A percentile compares a stretch with the other conserved stretches of the same genome.
These are phyloP conservation scores for Penicillium expansum DNA, from an alignment of 2,329 filamentous ascomycete genomes.

Conservation along the genomic window DNA sequence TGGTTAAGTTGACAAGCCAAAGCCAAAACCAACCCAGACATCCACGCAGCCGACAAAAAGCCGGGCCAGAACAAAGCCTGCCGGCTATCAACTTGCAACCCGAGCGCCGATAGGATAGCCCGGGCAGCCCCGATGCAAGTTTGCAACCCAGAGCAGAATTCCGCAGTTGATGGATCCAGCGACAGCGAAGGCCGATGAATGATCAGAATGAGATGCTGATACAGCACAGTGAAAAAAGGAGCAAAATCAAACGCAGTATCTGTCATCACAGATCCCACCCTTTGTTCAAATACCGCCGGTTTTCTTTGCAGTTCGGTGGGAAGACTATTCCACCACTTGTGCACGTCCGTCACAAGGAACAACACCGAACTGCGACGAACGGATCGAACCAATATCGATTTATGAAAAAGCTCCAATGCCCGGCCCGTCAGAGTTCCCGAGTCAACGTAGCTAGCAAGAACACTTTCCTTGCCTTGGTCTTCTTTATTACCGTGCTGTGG, in stretches of 20 bases:
- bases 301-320: slow-evolving; percentile 29
- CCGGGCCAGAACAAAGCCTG: slow-evolving; percentile 43
- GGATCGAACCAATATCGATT: slow-evolving; percentile 42
- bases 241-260: slow-evolving; percentile 30
- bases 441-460: slow-evolving; percentile 40
- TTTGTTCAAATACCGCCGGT: neutral
- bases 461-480: slow-evolving; percentile 27
- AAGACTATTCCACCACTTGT: slow-evolving; percentile 46
- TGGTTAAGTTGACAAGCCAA: slow-evolving; percentile 44
- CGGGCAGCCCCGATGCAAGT: slow-evolving; percentile 42
- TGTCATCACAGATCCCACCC: neutral
- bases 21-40: slow-evolving; percentile 42
- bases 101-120: slow-evolving; percentile 39
- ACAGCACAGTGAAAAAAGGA: slow-evolving; percentile 44
- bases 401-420: slow-evolving; percentile 43
- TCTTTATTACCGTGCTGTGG: slow-evolving; percentile 3
- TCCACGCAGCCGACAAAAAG: slow-evolving; percentile 43
- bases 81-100: slow-evolving; percentile 30
- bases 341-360: slow-evolving; percentile 41
- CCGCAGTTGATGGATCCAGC: slow-evolving; percentile 36
- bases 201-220: too few relatives aligned
- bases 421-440: slow-evolving; percentile 41
- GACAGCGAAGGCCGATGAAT: too few relatives aligned
- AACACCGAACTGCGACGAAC: slow-evolving; percentile 38
- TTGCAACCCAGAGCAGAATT: slow-evolving; percentile 42